Evolutionary conservation across 352 stramenopile genomes (phyloP).

Genomic region (Globisporangium radiosum): DNA sequence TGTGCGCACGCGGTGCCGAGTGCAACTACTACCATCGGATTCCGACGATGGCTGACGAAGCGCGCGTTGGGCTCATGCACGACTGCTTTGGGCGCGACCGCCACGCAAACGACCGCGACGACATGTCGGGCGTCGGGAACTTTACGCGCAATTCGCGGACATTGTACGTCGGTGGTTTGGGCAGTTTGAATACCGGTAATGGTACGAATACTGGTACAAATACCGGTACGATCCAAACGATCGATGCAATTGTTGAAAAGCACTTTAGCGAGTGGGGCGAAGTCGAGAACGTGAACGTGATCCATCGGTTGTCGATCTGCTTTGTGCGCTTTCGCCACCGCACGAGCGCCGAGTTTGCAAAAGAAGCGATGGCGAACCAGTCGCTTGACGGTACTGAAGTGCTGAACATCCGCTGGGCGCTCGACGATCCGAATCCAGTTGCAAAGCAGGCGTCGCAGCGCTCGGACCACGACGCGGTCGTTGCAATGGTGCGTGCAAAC

Average conservation of each 20-base stretch:
- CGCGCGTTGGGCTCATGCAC: constrained; percentile 81
- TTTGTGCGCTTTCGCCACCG: constrained; percentile 87
- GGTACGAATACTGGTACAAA: too few species aligned
- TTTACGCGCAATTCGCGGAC: constrained; percentile 90
- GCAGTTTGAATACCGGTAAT: constrained; percentile 25
- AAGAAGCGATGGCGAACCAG: constrained; percentile 90
- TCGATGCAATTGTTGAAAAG: constrained; percentile 67
- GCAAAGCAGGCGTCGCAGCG: constrained; percentile 83
- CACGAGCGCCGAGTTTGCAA: constrained; percentile 77
- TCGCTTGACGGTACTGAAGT: constrained; percentile 82
- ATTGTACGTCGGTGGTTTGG: constrained; percentile 87
- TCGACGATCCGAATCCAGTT: constrained; percentile 92
- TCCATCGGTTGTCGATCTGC: constrained; percentile 86
- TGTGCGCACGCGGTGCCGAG: constrained; percentile 81
- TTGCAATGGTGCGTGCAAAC: constrained; percentile 75
- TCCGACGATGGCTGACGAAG: constrained; percentile 67
- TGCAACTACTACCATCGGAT: constrained; percentile 92
- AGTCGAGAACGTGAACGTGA: constrained; percentile 92
- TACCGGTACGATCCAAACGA: not conserved
- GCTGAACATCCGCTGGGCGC: constrained; percentile 90
- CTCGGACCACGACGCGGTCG: constrained; percentile 85
- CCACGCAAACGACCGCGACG: constrained; percentile 87
- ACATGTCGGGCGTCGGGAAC: constrained; percentile 90
- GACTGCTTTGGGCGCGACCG: constrained; percentile 91
- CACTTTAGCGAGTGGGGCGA: constrained; percentile 93